These are phyloP conservation scores for Tetrapisispora taiwanensis DNA, from an alignment of 805 yeast species.

Conservation along the genomic window DNA sequence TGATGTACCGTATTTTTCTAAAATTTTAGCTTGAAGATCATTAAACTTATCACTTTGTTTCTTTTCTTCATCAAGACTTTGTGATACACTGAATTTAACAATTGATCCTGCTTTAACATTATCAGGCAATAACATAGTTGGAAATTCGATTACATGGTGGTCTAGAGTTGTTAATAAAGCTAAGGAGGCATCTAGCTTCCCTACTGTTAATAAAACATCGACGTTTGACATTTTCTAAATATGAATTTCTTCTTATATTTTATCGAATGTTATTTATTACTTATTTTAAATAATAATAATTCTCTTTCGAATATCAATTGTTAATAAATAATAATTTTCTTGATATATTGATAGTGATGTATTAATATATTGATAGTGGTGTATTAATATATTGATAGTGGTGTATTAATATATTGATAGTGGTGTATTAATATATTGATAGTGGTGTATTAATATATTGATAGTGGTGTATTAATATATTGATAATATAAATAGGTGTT, in stretches of 20 bases:
- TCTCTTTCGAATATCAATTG: too few relatives aligned
- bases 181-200: slow-evolving; percentile 89
- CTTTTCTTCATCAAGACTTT: slow-evolving; percentile 57
- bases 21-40: slow-evolving; percentile 60
- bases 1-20: slow-evolving; percentile 58
- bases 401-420: too few relatives aligned
- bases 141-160: slow-evolving; percentile 92
- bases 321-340: too few relatives aligned
- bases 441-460: too few relatives aligned
- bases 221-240: slow-evolving; percentile 32
- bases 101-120: slow-evolving; percentile 89
- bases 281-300: too few relatives aligned
- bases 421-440: too few relatives aligned
- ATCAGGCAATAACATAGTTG: slow-evolving; percentile 85
- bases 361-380: too few relatives aligned
- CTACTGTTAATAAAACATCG: slow-evolving; percentile 88
- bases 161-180: slow-evolving; percentile 83
- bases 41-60: slow-evolving; percentile 51
- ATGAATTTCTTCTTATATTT: neutral
- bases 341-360: too few relatives aligned
- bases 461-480: too few relatives aligned
- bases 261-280: neutral
- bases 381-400: too few relatives aligned
- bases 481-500: too few relatives aligned
- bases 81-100: slow-evolving; percentile 73